A percentile compares a stretch with the other conserved stretches of the same genome.
Conservation (phyloP, 2,329 filamentous ascomycete genomes). For the Epichloe gansuensis region DNA sequence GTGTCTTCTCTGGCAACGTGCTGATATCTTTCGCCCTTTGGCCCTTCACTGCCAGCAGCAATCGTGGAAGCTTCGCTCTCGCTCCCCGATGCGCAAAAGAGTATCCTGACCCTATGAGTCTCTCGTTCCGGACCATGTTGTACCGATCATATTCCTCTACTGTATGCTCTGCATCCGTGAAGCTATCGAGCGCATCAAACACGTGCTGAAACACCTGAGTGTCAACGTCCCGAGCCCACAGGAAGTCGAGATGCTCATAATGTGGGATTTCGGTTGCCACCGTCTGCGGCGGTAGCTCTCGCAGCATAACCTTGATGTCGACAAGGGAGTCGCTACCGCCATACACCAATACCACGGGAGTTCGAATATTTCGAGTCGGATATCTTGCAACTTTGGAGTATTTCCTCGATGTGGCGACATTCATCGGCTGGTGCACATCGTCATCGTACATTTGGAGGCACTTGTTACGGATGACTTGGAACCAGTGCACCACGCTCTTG, state of each 20-base stretch:
- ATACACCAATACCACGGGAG: constrained; percentile 85
- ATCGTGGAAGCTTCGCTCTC: constrained; percentile 26
- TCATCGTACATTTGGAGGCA: constrained; percentile 99
- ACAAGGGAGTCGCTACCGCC: constrained; percentile 89
- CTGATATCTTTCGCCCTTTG: constrained; percentile 9
- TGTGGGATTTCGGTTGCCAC: constrained; percentile 77
- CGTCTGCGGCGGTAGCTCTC: constrained; percentile 74
- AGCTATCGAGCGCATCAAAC: constrained; percentile 73
- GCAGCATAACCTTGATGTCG: constrained; percentile 85
- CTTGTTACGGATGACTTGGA: constrained; percentile 94
- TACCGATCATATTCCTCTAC: constrained; percentile 51
- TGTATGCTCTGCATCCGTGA: constrained; percentile 44
- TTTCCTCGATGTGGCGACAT: constrained; percentile 57
- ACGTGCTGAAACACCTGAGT: constrained; percentile 81
- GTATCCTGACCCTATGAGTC: constrained; percentile 30
- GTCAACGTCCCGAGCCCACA: constrained; percentile 84
- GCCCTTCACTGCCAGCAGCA: constrained; percentile 7
- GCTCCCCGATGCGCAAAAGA: constrained; percentile 17
- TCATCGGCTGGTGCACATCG: constrained; percentile 68
- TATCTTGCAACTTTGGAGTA: constrained; percentile 97
- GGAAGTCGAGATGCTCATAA: constrained; percentile 93
- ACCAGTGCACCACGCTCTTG: constrained; percentile 97
- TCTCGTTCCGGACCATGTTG: constrained; percentile 36
- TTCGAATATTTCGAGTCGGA: constrained; percentile 92
- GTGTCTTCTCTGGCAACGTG: constrained; percentile 18